A percentile compares a stretch with the other conserved stretches of the same genome.
These are phyloP conservation scores for Exidia glandulosa DNA, from an alignment of 768 basidiomycete species.

Conservation along the genomic window DNA sequence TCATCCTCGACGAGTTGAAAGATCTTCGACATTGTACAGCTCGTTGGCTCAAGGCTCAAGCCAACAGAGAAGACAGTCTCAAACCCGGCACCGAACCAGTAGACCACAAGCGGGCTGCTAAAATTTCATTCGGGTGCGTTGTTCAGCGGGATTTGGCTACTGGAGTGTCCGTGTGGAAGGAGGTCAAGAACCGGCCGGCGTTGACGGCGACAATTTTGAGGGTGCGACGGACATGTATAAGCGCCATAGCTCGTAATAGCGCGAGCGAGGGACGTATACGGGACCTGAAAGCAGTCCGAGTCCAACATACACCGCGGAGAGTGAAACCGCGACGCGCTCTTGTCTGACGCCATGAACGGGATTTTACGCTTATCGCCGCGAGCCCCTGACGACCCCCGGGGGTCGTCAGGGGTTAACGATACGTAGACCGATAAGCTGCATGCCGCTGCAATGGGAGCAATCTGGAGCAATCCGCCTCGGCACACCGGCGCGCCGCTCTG, in stretches of 20 bases:
- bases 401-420: no score
- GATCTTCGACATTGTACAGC: slow-evolving; percentile 14
- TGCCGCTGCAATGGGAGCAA: no score
- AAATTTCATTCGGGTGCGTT: slow-evolving; percentile 16
- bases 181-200: slow-evolving; percentile 10
- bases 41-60: slow-evolving; percentile 16
- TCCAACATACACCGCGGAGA: no score
- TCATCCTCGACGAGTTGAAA: slow-evolving; percentile 13
- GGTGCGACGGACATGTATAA: slow-evolving; percentile 16
- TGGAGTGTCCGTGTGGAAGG: neutral
- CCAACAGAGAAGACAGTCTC: slow-evolving; percentile 16
- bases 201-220: slow-evolving; percentile 16
- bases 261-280: neutral
- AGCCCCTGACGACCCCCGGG: no score
- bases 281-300: no score
- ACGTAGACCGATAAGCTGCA: no score
- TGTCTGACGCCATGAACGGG: no score
- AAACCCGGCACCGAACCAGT: slow-evolving; percentile 16
- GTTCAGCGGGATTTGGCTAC: slow-evolving; percentile 15
- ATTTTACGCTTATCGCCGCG: no score
- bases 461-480: no score
- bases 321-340: no score
- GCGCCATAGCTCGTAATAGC: slow-evolving; percentile 9
- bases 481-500: no score
- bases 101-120: slow-evolving; percentile 20